Percentiles rank a stretch among this genome's conserved stretches.
Evolutionary conservation across 2,329 filamentous ascomycete genomes (phyloP).

Genomic region (Clathrospora elynae): DNA sequence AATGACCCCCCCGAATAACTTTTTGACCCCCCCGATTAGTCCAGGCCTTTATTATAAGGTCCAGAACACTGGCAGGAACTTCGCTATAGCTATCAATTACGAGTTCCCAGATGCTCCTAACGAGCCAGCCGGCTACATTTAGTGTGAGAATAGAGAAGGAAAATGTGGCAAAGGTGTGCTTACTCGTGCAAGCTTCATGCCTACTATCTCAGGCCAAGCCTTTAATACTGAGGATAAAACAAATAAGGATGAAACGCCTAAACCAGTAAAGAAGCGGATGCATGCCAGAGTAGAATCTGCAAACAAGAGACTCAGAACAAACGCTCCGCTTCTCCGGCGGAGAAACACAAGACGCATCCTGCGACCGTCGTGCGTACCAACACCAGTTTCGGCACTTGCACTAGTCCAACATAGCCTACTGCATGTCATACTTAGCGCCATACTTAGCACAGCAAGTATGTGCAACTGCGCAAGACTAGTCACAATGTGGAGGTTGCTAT

Average conservation of each 20-base stretch:
- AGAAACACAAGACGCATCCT: background rate
- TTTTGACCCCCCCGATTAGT: too few relatives aligned
- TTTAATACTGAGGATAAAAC: background rate
- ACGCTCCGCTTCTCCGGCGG: background rate
- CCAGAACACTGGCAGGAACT: constrained; percentile 13
- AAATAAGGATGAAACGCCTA: too few relatives aligned
- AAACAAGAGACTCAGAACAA: background rate
- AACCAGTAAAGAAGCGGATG: too few relatives aligned
- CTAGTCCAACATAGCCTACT: background rate
- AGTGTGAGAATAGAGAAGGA: constrained; percentile 5
- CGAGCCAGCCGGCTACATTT: constrained; percentile 8
- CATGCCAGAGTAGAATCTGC: too few relatives aligned
- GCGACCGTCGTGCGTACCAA: background rate
- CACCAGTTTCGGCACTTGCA: background rate
- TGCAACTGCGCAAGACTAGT: background rate
- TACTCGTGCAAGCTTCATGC: constrained; percentile 8
- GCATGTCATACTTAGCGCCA: background rate
- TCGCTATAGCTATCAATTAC: constrained; percentile 16
- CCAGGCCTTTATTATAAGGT: constrained; percentile 15
- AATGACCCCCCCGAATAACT: too few relatives aligned
- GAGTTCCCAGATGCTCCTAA: constrained; percentile 9
- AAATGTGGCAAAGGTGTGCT: constrained; percentile 9
- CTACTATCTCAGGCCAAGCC: background rate
- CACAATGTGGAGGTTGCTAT: background rate
- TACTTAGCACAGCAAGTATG: constrained; percentile 1